These are phyloP conservation scores for Leccinellum luteum DNA, from an alignment of 768 basidiomycete genomes.

Conservation along the genomic window DNA sequence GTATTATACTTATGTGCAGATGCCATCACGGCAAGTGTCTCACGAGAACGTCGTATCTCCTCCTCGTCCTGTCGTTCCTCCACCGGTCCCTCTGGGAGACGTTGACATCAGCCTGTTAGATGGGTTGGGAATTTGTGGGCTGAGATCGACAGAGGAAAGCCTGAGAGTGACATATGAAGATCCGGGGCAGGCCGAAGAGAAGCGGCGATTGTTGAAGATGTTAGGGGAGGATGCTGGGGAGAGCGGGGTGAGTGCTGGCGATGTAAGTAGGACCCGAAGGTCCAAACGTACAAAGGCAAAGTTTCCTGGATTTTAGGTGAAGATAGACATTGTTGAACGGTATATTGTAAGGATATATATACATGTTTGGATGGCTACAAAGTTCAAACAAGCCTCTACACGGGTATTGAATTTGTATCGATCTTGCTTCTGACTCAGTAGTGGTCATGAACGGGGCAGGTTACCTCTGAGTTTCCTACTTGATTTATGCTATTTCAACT, in stretches of 20 bases:
- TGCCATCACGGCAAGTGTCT: slow-evolving; percentile 39
- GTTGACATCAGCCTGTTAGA: slow-evolving; percentile 32
- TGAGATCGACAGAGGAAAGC: slow-evolving; percentile 39
- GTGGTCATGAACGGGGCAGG: background rate
- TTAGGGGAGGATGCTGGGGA: slow-evolving; percentile 32
- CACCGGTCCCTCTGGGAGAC: slow-evolving; percentile 13
- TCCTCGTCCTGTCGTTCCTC: slow-evolving; percentile 1
- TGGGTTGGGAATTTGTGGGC: slow-evolving; percentile 12
- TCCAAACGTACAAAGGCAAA: slow-evolving; percentile 10
- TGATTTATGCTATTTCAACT: background rate
- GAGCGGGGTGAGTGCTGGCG: background rate
- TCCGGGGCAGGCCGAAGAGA: slow-evolving; percentile 59
- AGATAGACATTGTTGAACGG: background rate
- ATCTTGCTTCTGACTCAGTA: background rate
- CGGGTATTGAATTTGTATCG: background rate
- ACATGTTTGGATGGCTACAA: too few species aligned
- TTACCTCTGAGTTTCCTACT: too few species aligned
- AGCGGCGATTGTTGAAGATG: slow-evolving; percentile 54
- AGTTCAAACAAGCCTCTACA: too few species aligned
- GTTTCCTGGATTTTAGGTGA: slow-evolving; percentile 8
- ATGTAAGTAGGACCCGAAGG: slow-evolving; percentile 7
- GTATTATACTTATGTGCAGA: background rate
- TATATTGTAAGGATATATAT: background rate
- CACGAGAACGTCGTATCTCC: slow-evolving; percentile 24
- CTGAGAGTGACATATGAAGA: slow-evolving; percentile 67